These are phyloP conservation scores for Daedaleopsis nitida DNA, from an alignment of 768 basidiomycete species.

Conservation along the genomic window DNA sequence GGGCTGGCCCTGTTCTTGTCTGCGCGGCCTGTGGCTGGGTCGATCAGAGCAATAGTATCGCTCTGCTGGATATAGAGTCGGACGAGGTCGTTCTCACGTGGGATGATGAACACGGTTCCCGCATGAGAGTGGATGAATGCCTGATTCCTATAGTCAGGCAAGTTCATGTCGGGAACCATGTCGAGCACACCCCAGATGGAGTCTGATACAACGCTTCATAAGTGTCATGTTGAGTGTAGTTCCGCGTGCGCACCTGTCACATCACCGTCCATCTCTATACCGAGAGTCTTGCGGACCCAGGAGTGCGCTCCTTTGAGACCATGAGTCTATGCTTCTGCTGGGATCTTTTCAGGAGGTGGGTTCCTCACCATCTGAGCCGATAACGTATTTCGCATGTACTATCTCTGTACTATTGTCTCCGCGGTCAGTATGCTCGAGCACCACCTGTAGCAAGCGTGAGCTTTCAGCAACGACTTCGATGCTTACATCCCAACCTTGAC, in stretches of 20 bases:
- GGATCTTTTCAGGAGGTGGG: conserved; percentile 4
- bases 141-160: conserved; percentile 54
- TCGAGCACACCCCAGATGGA: conserved; percentile 85
- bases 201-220: conserved; percentile 37
- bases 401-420: conserved; percentile 48
- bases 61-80: conserved; percentile 56
- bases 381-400: conserved; percentile 69
- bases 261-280: conserved; percentile 76
- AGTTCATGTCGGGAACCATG: conserved; percentile 49
- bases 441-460: conserved; percentile 36
- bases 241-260: conserved; percentile 41
- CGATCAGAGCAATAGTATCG: conserved; percentile 37
- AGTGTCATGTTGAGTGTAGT: conserved; percentile 36
- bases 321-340: neutral
- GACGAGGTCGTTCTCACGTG: conserved; percentile 49
- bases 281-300: conserved; percentile 72
- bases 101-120: conserved; percentile 53
- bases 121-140: conserved; percentile 51
- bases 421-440: conserved; percentile 44
- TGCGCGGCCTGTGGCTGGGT: conserved; percentile 42
- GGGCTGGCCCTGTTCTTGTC: conserved; percentile 42
- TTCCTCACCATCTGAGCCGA: conserved; percentile 72
- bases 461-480: neutral
- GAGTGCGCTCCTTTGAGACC: conserved; percentile 66
- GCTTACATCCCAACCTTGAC: conserved; percentile 30